Percentiles rank a stretch among this genome's conserved stretches.
These are phyloP conservation scores for Cucurbita ficifolia DNA, from an alignment of 306 rosid genomes.

Conservation along the genomic window DNA sequence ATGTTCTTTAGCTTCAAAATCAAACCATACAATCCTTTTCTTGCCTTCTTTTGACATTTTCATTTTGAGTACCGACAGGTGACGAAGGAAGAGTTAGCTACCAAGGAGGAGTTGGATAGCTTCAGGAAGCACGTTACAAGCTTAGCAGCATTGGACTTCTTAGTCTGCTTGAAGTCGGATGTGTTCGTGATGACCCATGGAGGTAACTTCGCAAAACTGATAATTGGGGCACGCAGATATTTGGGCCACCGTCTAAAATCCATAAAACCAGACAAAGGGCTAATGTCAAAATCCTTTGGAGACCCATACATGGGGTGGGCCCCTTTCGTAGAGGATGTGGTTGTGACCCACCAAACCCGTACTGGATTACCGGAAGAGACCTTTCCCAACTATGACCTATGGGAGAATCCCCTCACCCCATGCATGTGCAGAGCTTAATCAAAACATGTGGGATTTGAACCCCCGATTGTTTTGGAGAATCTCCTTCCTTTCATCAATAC, in stretches of 20 bases:
- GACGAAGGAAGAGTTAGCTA: conserved; percentile 86
- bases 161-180: conserved; percentile 95
- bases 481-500: no score
- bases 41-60: neutral
- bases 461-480: no score
- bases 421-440: conserved; percentile 93
- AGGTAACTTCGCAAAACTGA: conserved; percentile 94
- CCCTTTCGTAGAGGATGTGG: conserved; percentile 78
- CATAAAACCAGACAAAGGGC: conserved; percentile 94
- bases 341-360: conserved; percentile 73
- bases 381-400: conserved; percentile 84
- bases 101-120: conserved; percentile 72
- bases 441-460: neutral
- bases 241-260: conserved; percentile 91
- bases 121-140: conserved; percentile 95
- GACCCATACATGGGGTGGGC: conserved; percentile 99
- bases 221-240: conserved; percentile 90
- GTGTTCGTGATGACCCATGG: conserved; percentile 99
- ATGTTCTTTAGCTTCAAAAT: neutral
- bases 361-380: conserved; percentile 89
- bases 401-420: conserved; percentile 96
- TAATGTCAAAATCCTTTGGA: conserved; percentile 96
- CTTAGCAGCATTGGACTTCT: conserved; percentile 94
- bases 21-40: neutral
- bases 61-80: conserved; percentile 30